Evolutionary conservation across 345 rosid genomes (phyloP).

Genomic region (Laguncularia racemosa): DNA sequence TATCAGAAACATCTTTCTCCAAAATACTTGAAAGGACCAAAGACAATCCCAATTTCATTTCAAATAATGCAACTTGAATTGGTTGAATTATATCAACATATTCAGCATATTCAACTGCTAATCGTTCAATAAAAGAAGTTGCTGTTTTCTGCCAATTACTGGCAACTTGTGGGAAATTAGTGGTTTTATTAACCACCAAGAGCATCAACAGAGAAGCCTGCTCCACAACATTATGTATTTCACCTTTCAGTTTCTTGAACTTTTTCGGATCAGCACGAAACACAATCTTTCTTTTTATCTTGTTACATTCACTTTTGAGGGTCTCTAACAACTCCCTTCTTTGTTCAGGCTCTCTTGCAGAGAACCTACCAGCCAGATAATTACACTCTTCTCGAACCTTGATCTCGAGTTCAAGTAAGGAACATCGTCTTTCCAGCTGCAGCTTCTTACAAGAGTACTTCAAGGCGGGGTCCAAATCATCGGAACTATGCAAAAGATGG

Average conservation of each 20-base stretch:
- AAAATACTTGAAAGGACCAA: constrained; percentile 45
- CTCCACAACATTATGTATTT: constrained; percentile 52
- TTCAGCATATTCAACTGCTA: constrained; percentile 56
- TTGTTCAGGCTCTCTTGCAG: constrained; percentile 34
- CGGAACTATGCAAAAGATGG: constrained; percentile 54
- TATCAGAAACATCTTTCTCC: constrained; percentile 30
- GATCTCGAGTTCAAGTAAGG: constrained; percentile 56
- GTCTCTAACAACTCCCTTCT: constrained; percentile 31
- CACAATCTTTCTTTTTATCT: constrained; percentile 66
- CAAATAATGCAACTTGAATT: constrained; percentile 85
- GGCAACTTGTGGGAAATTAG: constrained; percentile 44
- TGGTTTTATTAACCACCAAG: constrained; percentile 29
- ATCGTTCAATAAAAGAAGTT: constrained; percentile 43
- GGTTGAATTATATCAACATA: constrained; percentile 76
- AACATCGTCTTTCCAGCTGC: constrained; percentile 45
- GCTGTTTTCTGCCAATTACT: constrained; percentile 67
- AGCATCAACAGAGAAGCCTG: constrained; percentile 31
- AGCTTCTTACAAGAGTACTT: constrained; percentile 59
- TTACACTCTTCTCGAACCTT: constrained; percentile 79
- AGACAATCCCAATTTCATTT: constrained; percentile 82
- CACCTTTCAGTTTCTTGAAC: constrained; percentile 53
- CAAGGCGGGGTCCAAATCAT: constrained; percentile 73
- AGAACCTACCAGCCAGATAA: constrained; percentile 57
- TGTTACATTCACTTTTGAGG: constrained; percentile 44
- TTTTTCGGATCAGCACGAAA: constrained; percentile 62